phyloP scores from a whole-genome alignment of 164 flowering plant species.

The Sedum album region DNA sequence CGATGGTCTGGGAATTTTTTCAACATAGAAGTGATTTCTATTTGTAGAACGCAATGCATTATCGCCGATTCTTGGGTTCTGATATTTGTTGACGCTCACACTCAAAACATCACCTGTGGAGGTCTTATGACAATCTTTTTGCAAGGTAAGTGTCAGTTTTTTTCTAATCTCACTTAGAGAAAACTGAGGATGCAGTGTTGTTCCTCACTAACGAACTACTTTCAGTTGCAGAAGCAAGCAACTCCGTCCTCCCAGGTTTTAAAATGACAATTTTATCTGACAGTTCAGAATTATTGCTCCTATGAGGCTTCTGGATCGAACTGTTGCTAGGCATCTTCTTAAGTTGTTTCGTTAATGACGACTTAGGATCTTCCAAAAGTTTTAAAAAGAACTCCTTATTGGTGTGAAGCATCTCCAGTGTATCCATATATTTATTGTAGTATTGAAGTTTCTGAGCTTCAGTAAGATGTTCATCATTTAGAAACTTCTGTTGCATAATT shows the following conservation, averaged over 20 bases:
- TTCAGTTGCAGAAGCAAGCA: constrained; percentile 21
- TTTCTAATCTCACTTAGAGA: constrained; percentile 66
- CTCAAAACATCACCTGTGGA: constrained; percentile 21
- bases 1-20: constrained; percentile 33
- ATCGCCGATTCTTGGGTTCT: constrained; percentile 15
- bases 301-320: constrained; percentile 15
- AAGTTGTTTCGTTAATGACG: constrained; percentile 29
- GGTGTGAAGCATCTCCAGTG: constrained; percentile 39
- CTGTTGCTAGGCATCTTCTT: constrained; percentile 25
- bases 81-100: constrained; percentile 17
- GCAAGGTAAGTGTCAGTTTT: constrained; percentile 52
- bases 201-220: constrained; percentile 17
- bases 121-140: constrained; percentile 40
- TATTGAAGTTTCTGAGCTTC: constrained; percentile 25
- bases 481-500: constrained; percentile 42
- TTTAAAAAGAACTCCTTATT: constrained; percentile 41
- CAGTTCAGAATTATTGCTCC: constrained; percentile 20
- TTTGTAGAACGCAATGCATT: constrained; percentile 34
- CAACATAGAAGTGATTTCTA: constrained; percentile 39
- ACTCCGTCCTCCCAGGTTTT: constrained; percentile 48
- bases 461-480: constrained; percentile 24
- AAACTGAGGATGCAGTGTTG: constrained; percentile 40
- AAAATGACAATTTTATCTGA: constrained; percentile 61
- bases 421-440: constrained; percentile 51
- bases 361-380: constrained; percentile 43